Evolutionary conservation across 2,329 filamentous ascomycete genomes (phyloP).

Genomic region (Tricladium varicosporioides): DNA sequence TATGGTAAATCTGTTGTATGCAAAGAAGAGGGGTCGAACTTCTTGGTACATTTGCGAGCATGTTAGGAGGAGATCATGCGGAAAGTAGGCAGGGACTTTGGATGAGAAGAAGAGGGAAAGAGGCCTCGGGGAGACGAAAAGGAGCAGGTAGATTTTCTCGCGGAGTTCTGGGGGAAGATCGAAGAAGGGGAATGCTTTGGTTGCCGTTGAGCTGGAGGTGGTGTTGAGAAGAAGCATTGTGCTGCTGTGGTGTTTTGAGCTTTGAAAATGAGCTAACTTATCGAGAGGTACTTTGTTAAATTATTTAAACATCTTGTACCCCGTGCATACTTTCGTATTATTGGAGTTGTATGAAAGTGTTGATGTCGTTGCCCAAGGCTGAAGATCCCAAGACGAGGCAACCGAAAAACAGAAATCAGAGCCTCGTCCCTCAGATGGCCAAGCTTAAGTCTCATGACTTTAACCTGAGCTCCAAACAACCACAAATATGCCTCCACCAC

Average conservation of each 20-base stretch:
- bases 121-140: conserved; percentile 10
- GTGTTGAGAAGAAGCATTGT: background rate
- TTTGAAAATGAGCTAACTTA: background rate
- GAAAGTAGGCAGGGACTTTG: conserved; percentile 10
- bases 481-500: conserved; percentile 21
- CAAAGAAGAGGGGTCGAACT: conserved; percentile 27
- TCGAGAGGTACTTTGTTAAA: no score
- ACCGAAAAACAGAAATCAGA: background rate
- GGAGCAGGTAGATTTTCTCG: conserved; percentile 25
- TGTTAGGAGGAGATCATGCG: conserved; percentile 26
- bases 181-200: conserved; percentile 25
- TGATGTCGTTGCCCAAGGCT: background rate
- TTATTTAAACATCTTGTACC: no score
- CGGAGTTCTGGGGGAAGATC: conserved; percentile 31
- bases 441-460: background rate
- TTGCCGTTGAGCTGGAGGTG: background rate
- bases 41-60: conserved; percentile 29
- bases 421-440: background rate
- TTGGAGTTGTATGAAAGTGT: background rate
- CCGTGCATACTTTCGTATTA: background rate
- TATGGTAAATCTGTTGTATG: conserved; percentile 23
- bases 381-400: background rate
- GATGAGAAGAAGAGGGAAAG: conserved; percentile 2
- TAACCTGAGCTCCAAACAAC: conserved; percentile 2
- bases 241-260: background rate